Evolutionary conservation across 139 green algal genomes (phyloP), one percentile per base, ranked within the genome.

Genomic region (Pleodorina starrii): DNA sequence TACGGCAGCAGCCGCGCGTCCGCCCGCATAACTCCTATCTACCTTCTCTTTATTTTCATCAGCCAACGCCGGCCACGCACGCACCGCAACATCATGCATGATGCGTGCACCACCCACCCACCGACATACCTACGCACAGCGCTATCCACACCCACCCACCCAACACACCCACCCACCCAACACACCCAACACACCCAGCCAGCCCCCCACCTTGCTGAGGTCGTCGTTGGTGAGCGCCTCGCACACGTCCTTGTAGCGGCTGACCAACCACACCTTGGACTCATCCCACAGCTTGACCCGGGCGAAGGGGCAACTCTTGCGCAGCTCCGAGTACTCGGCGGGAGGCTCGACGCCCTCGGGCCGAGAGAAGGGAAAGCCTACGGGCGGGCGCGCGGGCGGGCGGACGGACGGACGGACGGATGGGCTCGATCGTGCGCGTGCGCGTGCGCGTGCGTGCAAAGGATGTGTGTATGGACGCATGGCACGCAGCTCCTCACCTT

Each of bases 151-250:
- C n/a, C n/a, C n/a, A n/a, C n/a, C n/a, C n/a, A n/a, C n/a, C n/a
- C n/a, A n/a, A n/a, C n/a, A n/a, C n/a, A n/a, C n/a, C n/a, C n/a
- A n/a, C n/a, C n/a, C n/a, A n/a, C n/a, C n/a, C n/a, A n/a, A n/a
- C n/a, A n/a, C n/a, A n/a, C n/a, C n/a, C n/a, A n/a, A n/a, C n/a
- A n/a, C n/a, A n/a, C n/a, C n/a, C n/a, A n/a, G 54, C 35, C 32
- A 14, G 29, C 29, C 32, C 23, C 79, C 2, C 73, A 91, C 91
- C 84, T 94, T 94, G 86, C 89, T 92, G 82, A 94, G 80, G 25
- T 82, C 60, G 73, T 78, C 43, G 63, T 94, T 90, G 23, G 40
- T 44, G 36, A 94, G 91, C 32, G 90, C 89, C 7, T 75, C 43
- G 11, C 76, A 32, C 27, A 90, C 27, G 63, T 94, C 89, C 57